phyloP scores from a whole-genome alignment of 192 early-diverging fungal species.

The Gaertneriomyces semiglobifer region DNA sequence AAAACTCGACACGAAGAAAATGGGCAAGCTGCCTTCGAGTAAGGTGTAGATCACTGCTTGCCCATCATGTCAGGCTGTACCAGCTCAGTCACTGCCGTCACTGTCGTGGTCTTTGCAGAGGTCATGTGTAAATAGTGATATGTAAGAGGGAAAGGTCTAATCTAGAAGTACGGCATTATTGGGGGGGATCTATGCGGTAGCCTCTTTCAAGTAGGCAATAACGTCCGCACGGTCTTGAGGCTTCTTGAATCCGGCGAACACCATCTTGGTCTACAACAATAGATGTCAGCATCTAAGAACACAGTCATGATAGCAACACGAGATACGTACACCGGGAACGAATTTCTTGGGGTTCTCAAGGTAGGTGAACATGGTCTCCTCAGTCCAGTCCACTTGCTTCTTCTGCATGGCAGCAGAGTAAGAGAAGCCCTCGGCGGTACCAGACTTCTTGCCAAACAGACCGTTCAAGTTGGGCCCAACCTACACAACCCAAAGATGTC shows the following conservation, averaged over 20 bases:
- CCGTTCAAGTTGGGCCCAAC: slow-evolving; percentile 97
- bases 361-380: slow-evolving; percentile 92
- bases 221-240: slow-evolving; percentile 66
- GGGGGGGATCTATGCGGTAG: slow-evolving; percentile 36
- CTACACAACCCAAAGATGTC: slow-evolving; percentile 33
- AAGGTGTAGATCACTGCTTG: too few species aligned
- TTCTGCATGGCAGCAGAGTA: slow-evolving; percentile 93
- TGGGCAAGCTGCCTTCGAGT: too few species aligned
- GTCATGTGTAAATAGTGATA: too few species aligned
- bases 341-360: slow-evolving; percentile 98
- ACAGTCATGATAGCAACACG: not conserved
- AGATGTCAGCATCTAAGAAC: slow-evolving; percentile 36
- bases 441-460: slow-evolving; percentile 86
- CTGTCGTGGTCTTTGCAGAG: too few species aligned
- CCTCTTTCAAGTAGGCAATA: slow-evolving; percentile 87
- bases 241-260: slow-evolving; percentile 92
- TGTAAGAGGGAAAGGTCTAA: too few species aligned
- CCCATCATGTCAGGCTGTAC: too few species aligned
- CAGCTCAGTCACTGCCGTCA: too few species aligned
- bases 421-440: slow-evolving; percentile 77
- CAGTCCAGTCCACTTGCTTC: slow-evolving; percentile 79
- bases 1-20: too few species aligned
- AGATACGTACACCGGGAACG: slow-evolving; percentile 41
- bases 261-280: slow-evolving; percentile 84
- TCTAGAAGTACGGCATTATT: too few species aligned